These are phyloP conservation scores for Coffea eugenioides DNA, from an alignment of 257 asterid species.

Conservation along the genomic window DNA sequence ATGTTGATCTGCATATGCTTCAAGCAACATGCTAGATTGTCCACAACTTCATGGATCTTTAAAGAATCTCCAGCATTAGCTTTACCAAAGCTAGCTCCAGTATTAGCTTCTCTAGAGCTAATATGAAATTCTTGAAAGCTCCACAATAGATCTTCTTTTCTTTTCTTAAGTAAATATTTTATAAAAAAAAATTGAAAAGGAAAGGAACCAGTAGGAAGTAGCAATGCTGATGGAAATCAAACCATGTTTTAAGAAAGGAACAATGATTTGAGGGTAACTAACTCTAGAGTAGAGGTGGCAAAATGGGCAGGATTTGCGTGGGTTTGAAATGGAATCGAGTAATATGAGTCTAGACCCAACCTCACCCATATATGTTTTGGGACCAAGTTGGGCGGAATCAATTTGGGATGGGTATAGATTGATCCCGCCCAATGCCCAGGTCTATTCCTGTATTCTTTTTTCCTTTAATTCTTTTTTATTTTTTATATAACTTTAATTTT, in stretches of 20 bases:
- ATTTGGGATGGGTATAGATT: too few species aligned
- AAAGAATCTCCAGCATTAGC: not conserved
- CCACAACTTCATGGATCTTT: not conserved
- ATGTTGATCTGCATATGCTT: not conserved
- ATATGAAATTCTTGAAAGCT: not conserved
- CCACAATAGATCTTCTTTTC: not conserved
- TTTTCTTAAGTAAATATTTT: not conserved
- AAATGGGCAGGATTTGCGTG: too few species aligned
- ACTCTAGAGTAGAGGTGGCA: not conserved
- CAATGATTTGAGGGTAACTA: not conserved
- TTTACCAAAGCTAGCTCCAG: not conserved
- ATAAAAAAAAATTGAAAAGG: not conserved
- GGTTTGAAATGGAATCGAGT: too few species aligned
- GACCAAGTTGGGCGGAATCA: too few species aligned
- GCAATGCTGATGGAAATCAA: not conserved
- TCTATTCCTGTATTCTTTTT: too few species aligned
- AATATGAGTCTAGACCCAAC: too few species aligned
- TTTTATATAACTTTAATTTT: too few species aligned
- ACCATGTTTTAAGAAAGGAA: not conserved
- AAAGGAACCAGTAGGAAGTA: not conserved
- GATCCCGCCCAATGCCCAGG: too few species aligned
- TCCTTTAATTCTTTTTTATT: too few species aligned
- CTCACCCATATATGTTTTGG: too few species aligned
- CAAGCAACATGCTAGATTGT: not conserved
- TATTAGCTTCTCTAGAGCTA: not conserved